Evolutionary conservation across 176 grass and related monocot species (phyloP).

Genomic region (Bothriochloa decipiens): DNA sequence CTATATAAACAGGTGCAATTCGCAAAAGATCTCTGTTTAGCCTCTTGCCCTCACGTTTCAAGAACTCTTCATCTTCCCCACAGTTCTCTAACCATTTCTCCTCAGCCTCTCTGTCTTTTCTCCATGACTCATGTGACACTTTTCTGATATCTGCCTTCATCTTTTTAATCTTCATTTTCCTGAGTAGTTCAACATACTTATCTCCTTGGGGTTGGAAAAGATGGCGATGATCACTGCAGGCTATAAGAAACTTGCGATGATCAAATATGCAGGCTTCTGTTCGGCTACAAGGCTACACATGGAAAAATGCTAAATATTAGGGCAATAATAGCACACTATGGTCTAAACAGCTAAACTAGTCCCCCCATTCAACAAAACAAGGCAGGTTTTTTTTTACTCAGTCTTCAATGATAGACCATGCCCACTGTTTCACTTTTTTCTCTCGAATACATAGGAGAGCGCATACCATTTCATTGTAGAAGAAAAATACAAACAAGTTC

Average conservation of each 20-base stretch:
- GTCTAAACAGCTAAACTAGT: neutral
- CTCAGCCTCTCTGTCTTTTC: constrained; percentile 85
- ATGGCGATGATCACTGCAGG: constrained; percentile 87
- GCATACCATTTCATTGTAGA: neutral
- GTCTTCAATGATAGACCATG: neutral
- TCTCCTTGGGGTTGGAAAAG: constrained; percentile 89
- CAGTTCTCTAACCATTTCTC: constrained; percentile 99
- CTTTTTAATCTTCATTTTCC: constrained; percentile 86
- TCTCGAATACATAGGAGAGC: neutral
- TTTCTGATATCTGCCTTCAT: constrained; percentile 80
- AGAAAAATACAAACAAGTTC: neutral
- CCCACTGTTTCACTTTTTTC: neutral
- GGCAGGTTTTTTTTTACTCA: neutral
- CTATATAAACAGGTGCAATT: constrained; percentile 92
- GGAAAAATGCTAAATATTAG: constrained; percentile 34
- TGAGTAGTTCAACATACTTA: constrained; percentile 62
- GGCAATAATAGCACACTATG: constrained; percentile 7
- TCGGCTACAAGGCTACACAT: constrained; percentile 85
- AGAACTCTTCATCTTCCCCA: constrained; percentile 97
- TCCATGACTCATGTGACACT: constrained; percentile 77
- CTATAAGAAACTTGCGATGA: constrained; percentile 98
- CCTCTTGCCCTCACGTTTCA: constrained; percentile 90
- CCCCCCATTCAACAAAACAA: constrained; percentile 2
- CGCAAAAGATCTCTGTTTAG: constrained; percentile 90
- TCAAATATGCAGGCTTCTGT: constrained; percentile 90